Evolutionary conservation across 2,329 filamentous ascomycete genomes (phyloP).

Genomic region (Botrytis fabae): DNA sequence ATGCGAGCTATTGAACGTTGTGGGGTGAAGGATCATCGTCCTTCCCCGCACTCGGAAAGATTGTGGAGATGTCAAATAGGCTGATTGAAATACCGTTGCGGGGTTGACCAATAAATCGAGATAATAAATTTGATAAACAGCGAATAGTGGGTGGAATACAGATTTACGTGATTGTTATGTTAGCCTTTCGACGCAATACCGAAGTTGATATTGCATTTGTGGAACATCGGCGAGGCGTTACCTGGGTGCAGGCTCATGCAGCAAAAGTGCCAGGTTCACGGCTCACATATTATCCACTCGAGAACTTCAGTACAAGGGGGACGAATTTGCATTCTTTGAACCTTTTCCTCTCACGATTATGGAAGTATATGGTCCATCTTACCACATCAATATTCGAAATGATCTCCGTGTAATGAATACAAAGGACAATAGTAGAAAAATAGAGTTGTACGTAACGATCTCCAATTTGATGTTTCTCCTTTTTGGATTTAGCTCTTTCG

Average conservation of each 20-base stretch:
- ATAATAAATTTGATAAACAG: neutral
- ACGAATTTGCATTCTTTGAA: neutral
- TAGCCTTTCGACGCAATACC: neutral
- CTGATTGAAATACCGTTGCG: slow-evolving; percentile 2
- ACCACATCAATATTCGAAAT: neutral
- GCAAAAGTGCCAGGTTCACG: neutral
- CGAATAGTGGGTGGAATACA: neutral
- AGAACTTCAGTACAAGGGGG: neutral
- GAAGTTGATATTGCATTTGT: slow-evolving; percentile 1
- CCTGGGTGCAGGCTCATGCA: neutral
- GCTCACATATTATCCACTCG: neutral
- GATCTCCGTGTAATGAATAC: neutral
- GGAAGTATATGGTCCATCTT: neutral
- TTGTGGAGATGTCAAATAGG: neutral
- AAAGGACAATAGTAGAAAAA: neutral
- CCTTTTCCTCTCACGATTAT: neutral
- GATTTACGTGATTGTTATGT: neutral
- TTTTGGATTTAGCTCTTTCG: too few species aligned
- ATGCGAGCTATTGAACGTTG: neutral
- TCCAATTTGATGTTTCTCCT: neutral
- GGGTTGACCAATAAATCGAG: neutral
- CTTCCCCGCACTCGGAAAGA: neutral
- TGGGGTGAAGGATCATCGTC: neutral
- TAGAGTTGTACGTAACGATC: neutral
- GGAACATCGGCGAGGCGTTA: neutral